These are phyloP conservation scores for Saccharomycopsis fibuligera DNA, from an alignment of 805 yeast species.

Conservation along the genomic window DNA sequence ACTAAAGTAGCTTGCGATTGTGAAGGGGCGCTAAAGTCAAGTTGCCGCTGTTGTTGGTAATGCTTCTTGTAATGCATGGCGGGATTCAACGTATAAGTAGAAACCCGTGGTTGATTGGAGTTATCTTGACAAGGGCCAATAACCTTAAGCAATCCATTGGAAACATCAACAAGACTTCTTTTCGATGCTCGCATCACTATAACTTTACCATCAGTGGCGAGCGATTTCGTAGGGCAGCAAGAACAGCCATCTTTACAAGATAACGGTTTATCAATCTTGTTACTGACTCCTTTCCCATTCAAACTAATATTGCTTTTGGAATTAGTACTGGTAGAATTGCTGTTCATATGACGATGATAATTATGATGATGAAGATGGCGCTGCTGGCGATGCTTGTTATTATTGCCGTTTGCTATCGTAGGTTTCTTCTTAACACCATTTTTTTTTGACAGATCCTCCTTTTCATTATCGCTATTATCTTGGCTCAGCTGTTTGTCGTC, in stretches of 20 bases:
- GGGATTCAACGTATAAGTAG: slow-evolving; percentile 15
- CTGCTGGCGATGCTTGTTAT: too few relatives aligned
- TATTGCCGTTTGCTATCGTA: too few relatives aligned
- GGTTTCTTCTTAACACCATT: too few relatives aligned
- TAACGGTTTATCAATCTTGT: background rate
- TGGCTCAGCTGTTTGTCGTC: background rate
- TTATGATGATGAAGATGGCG: too few relatives aligned
- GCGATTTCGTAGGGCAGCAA: slow-evolving; percentile 19
- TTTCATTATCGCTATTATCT: background rate
- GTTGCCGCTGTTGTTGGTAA: too few relatives aligned
- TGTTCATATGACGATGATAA: too few relatives aligned
- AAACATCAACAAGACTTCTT: slow-evolving; percentile 15
- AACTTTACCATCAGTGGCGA: slow-evolving; percentile 17
- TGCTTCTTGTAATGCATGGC: background rate
- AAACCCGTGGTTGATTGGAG: slow-evolving; percentile 5
- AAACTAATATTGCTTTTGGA: too few relatives aligned
- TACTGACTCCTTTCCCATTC: too few relatives aligned
- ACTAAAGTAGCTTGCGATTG: background rate
- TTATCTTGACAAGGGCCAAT: slow-evolving; percentile 3
- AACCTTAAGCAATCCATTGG: slow-evolving; percentile 13
- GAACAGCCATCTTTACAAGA: slow-evolving; percentile 1
- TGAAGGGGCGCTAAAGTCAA: background rate
- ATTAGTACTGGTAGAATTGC: too few relatives aligned
- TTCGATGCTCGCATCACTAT: slow-evolving; percentile 18
- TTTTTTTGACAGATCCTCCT: too few relatives aligned